Conservation (phyloP, 2,329 filamentous ascomycete species). For the Fusarium solani-melongenae region DNA sequence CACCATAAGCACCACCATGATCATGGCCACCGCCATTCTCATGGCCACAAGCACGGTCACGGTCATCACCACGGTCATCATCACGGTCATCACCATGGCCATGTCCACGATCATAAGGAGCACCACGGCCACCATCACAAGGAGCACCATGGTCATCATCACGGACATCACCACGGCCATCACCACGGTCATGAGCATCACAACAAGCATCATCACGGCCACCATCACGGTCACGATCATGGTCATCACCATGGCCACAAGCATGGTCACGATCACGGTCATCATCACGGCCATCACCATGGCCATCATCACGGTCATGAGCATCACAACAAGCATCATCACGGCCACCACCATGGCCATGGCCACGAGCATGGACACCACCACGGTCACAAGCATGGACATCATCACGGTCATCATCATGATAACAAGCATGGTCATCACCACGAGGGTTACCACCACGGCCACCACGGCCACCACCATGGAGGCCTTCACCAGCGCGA, state of each 20-base stretch:
- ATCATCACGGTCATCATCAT: neutral
- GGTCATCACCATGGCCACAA: neutral
- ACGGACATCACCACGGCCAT: neutral
- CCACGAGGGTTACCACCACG: neutral
- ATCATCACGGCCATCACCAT: neutral
- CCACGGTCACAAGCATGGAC: neutral
- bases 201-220: neutral
- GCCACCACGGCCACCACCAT: conserved; percentile 1
- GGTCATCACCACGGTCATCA: conserved; percentile 6
- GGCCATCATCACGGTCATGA: neutral
- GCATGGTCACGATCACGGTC: neutral
- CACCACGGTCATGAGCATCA: neutral
- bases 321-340: neutral
- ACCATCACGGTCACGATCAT: conserved; percentile 1
- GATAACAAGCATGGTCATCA: neutral
- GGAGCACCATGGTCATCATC: neutral
- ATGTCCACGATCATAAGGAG: neutral
- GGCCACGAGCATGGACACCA: neutral
- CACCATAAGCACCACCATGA: conserved; percentile 17
- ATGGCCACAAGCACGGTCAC: conserved; percentile 9
- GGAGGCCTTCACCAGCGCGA: neutral
- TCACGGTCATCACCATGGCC: conserved; percentile 3
- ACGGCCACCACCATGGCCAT: conserved; percentile 4
- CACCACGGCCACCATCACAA: neutral
- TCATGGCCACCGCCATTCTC: conserved; percentile 1